Base-by-base conservation (phyloP, 176 grass and related monocot species). In the Oryza meridionalis region DNA sequence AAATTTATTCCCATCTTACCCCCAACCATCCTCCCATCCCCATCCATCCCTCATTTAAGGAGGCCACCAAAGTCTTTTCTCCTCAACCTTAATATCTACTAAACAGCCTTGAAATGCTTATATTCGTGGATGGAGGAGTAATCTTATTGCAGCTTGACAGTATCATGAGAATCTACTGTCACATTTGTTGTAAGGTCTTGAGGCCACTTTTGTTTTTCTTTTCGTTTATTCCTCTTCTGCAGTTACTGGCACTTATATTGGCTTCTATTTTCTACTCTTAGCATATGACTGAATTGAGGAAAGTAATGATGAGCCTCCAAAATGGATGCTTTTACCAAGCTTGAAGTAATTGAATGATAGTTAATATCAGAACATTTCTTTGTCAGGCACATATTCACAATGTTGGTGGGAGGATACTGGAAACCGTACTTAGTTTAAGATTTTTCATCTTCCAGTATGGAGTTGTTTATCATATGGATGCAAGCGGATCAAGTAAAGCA, bases 401-500 rank as follows among this genome's bases (percentile, higher is more conserved):
- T 16, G 12, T 94, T 35, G 83, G 95, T 66, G 95, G 95, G 53
- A 90, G 92, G 49, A 94, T 97, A 88, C 79, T 97, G 67, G 95
- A 97, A 66, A 92, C 88, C 58, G 75, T 97, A 84, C 62, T 92
- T 51, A 97, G 95, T 85, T 85, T 92, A 42, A 92, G 95, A 63
- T 97, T 97, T 79, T 92, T 97, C 64, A 81, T 97, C 64, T 97
- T 97, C 82, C 95, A 97, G 78, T 97, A 89, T 79, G 95, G 95
- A 80, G 78, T 97, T 81, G 95, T 97, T 67, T 97, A 97, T 86
- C 91, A 94, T 78, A 88, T 97, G 90, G 5, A 92, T 70, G 88
- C 87, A 74, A 86, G 78, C 46, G 9, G 40, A 25, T 1, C 42
- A 65, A 87, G 81, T 82, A 94, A 86, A 42, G 69, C 95, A 33